Evolutionary conservation across 768 basidiomycete genomes (phyloP).

Genomic region (Lactarius sp.): DNA sequence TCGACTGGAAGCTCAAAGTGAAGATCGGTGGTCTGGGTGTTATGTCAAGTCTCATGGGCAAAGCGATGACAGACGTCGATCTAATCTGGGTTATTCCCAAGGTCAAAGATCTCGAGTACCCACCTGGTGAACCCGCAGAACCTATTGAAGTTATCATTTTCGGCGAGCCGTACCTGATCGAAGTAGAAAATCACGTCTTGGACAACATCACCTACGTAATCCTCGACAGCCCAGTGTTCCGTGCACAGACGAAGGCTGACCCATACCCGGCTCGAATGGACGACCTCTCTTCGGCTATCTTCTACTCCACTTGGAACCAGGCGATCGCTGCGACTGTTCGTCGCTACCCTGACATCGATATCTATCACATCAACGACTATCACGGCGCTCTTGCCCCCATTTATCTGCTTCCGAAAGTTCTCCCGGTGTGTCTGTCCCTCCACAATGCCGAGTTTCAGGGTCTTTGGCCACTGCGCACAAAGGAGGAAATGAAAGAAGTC

Average conservation of each 20-base stretch:
- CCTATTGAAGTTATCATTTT: constrained; percentile 97
- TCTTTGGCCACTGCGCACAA: constrained; percentile 92
- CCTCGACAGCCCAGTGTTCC: constrained; percentile 93
- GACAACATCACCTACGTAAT: constrained; percentile 96
- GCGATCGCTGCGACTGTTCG: constrained; percentile 90
- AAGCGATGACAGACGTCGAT: constrained; percentile 96
- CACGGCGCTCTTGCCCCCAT: constrained; percentile 89
- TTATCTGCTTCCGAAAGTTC: constrained; percentile 86
- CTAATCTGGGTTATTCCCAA: constrained; percentile 92
- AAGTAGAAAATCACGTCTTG: constrained; percentile 87
- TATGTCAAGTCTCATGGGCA: constrained; percentile 97
- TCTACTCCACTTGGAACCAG: constrained; percentile 98
- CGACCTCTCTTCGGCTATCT: constrained; percentile 91
- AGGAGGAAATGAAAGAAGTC: constrained; percentile 98
- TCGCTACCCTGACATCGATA: constrained; percentile 79
- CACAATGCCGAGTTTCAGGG: constrained; percentile 99
- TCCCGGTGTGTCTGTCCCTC: constrained; percentile 85
- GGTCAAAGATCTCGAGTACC: constrained; percentile 92
- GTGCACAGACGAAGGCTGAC: constrained; percentile 92
- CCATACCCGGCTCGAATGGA: constrained; percentile 98
- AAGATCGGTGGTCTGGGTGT: constrained; percentile 97
- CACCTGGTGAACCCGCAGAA: constrained; percentile 84
- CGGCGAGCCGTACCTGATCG: constrained; percentile 91
- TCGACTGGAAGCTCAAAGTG: constrained; percentile 97
- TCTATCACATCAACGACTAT: constrained; percentile 95